Evolutionary conservation across 345 rosid genomes (phyloP).

Genomic region (Sonneratia alba): DNA sequence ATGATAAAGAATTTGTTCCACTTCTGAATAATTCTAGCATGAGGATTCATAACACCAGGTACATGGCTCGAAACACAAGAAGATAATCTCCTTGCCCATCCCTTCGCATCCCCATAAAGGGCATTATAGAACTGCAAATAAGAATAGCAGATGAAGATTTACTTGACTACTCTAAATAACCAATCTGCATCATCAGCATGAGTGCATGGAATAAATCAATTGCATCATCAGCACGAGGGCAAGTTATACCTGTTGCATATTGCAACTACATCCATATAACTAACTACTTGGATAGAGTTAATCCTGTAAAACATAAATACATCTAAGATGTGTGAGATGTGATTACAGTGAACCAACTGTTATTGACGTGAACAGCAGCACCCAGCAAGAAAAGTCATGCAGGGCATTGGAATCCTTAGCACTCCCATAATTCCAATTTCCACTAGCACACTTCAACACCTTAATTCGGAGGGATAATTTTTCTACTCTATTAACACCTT

Average conservation of each 20-base stretch:
- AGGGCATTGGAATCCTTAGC: not conserved
- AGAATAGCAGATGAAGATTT: not conserved
- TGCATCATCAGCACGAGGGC: no score
- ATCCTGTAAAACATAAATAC: no score
- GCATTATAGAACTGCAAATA: conserved; percentile 48
- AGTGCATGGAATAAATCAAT: no score
- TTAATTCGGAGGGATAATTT: not conserved
- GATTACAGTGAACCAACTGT: not conserved
- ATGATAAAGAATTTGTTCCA: conserved; percentile 70
- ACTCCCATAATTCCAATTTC: not conserved
- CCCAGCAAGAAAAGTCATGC: not conserved
- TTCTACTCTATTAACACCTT: not conserved
- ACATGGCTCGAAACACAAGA: conserved; percentile 25
- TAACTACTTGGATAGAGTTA: no score
- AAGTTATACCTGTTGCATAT: no score
- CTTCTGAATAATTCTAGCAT: conserved; percentile 40
- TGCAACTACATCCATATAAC: no score
- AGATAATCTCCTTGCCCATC: conserved; percentile 56
- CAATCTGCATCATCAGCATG: not conserved
- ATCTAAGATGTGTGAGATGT: no score
- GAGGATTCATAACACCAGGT: conserved; percentile 81
- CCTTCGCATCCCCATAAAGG: conserved; percentile 74
- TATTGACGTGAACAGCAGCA: not conserved
- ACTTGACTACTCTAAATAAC: conserved; percentile 4
- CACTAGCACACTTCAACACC: not conserved